Base-by-base conservation (phyloP, 2,329 filamentous ascomycete species). In the Cyphellophora europaea region DNA sequence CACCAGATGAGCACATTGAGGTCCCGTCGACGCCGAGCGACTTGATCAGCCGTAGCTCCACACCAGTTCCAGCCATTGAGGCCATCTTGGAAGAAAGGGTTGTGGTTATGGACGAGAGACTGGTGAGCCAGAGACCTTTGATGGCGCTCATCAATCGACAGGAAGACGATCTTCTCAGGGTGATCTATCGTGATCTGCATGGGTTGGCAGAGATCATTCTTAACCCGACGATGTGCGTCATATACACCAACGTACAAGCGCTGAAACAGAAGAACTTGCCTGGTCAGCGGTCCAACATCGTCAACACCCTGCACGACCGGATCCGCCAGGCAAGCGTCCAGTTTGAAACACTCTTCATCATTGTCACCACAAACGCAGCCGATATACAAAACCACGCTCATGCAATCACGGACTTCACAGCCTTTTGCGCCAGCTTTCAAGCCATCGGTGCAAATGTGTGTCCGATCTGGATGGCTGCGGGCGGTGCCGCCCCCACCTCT, bases 181-280 rank as follows among this genome's bases (percentile, higher is more conserved):
- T 52, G 6, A 31, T 51, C 19, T 53, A 52, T 33, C 50, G 50
- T 13, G 47, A 55, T 23, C 30, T 43, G 21, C 81, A 86, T 53
- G 79, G 14, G 11, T 25, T 29, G 25, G 41, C 83, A 3, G 87
- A 94, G 48, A 57, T 94, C 3, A 71, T 81, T 1, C 49, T 88
- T 4, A 83, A 83, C 0, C 76, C 83, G 0, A 66, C 64, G 0
- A 75, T 72, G 0, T 86, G 82, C 0, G 60, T 93, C 3, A 55
- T 93, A 1, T 51, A 82, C 13, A 83, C 83, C 1, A 82, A 74
- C 0, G 61, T 88, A 4, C 74, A 88, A 41, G 76, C 79, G 44
- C 67, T 82, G 16, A 80, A 78, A 28, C 88, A 94, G 49, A 73
- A 69, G 31, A 66, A 79, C 3, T 63, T 87, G 0, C 83, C 84